These are phyloP conservation scores for Hippophae tibetana DNA, from an alignment of 306 rosid genomes.

Conservation along the genomic window DNA sequence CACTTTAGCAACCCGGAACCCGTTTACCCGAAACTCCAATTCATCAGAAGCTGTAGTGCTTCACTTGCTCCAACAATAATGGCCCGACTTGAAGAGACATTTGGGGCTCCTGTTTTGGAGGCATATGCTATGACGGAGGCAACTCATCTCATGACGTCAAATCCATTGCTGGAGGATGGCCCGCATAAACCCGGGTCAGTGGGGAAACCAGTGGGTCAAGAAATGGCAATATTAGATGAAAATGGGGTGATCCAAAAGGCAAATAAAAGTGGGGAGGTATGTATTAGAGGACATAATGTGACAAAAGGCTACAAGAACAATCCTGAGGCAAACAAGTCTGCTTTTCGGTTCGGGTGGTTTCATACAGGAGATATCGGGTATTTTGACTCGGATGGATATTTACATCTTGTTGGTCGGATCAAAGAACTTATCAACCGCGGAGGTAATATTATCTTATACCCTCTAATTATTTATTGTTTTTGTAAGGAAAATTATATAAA, in stretches of 20 bases:
- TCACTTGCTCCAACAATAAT: slow-evolving; percentile 50
- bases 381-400: slow-evolving; percentile 61
- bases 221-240: slow-evolving; percentile 40
- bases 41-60: slow-evolving; percentile 63
- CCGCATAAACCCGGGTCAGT: slow-evolving; percentile 61
- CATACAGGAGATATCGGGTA: slow-evolving; percentile 60
- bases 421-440: slow-evolving; percentile 71
- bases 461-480: no score
- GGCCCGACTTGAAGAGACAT: slow-evolving; percentile 40
- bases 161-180: slow-evolving; percentile 55
- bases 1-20: slow-evolving; percentile 38
- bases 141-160: slow-evolving; percentile 48
- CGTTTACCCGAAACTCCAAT: slow-evolving; percentile 51
- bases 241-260: slow-evolving; percentile 29
- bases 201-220: slow-evolving; percentile 57
- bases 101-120: slow-evolving; percentile 62
- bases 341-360: slow-evolving; percentile 49
- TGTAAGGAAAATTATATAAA: no score
- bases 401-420: slow-evolving; percentile 74
- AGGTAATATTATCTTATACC: slow-evolving; percentile 27
- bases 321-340: slow-evolving; percentile 32
- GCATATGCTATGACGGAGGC: slow-evolving; percentile 79
- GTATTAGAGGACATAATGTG: slow-evolving; percentile 49
- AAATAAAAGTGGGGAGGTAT: slow-evolving; percentile 39
- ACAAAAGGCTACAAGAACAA: slow-evolving; percentile 56